Evolutionary conservation across 345 rosid species (phyloP).

Genomic region (Brassica incana): DNA sequence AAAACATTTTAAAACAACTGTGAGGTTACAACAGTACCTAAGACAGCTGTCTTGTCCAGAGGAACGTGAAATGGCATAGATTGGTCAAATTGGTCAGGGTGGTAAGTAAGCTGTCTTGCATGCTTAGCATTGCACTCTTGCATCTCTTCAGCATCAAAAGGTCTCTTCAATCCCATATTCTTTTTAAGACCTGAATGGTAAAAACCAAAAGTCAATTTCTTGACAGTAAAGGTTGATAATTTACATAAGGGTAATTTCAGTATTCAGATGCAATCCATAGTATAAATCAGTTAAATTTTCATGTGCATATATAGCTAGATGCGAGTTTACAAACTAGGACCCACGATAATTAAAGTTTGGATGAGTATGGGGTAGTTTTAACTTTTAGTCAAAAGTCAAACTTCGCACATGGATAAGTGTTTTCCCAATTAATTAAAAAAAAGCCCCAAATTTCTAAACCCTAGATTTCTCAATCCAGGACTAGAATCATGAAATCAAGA

Average conservation of each 20-base stretch:
- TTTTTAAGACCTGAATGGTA: slow-evolving; percentile 17
- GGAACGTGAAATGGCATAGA: slow-evolving; percentile 33
- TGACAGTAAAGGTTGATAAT: neutral
- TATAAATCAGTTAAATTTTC: neutral
- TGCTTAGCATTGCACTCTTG: slow-evolving; percentile 49
- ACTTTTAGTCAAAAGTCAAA: slow-evolving; percentile 17
- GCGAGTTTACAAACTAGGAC: neutral
- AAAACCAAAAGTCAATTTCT: slow-evolving; percentile 19
- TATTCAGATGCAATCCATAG: neutral
- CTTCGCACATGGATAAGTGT: neutral
- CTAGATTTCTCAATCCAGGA: slow-evolving; percentile 40
- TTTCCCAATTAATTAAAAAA: slow-evolving; percentile 28
- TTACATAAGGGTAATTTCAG: neutral
- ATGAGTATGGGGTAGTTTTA: neutral
- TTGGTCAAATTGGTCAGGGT: slow-evolving; percentile 26
- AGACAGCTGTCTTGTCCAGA: slow-evolving; percentile 11
- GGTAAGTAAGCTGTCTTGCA: slow-evolving; percentile 42
- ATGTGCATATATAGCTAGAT: neutral
- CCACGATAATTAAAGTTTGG: slow-evolving; percentile 5
- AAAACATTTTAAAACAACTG: neutral
- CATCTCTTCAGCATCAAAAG: slow-evolving; percentile 52
- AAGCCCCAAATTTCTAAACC: slow-evolving; percentile 42
- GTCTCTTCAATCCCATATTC: slow-evolving; percentile 55
- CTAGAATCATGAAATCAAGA: slow-evolving; percentile 30
- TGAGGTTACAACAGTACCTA: slow-evolving; percentile 35